Conservation (phyloP, 139 green algal species). For the Parachlorella kessleri region DNA sequence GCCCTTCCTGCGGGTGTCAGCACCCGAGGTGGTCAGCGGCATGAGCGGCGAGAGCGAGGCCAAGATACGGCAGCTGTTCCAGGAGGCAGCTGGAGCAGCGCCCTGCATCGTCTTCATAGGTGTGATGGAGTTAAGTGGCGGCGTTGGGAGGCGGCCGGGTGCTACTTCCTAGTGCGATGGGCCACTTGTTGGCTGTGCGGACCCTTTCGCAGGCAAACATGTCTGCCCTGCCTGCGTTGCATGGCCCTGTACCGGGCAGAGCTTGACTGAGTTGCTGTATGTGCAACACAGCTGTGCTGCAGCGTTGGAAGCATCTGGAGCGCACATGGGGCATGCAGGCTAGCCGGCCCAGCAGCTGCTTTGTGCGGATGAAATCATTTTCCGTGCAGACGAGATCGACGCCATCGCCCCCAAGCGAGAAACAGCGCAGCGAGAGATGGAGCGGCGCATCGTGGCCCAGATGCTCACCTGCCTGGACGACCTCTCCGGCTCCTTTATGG, state of each 20-base stretch:
- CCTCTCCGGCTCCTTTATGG: constrained; percentile 23
- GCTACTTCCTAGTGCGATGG: no score
- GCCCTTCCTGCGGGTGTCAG: constrained; percentile 81
- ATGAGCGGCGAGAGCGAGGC: constrained; percentile 84
- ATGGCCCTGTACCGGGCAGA: no score
- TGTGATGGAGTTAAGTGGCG: constrained; percentile 24
- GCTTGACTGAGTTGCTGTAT: no score
- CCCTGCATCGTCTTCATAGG: constrained; percentile 93
- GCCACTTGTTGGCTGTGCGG: no score
- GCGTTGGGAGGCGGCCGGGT: no score
- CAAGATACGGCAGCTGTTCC: constrained; percentile 85
- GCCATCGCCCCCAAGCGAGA: constrained; percentile 61
- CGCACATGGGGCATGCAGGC: no score
- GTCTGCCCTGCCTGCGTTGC: no score
- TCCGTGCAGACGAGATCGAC: constrained; percentile 57
- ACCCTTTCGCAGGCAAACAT: no score
- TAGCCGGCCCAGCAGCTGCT: no score
- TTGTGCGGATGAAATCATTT: no score
- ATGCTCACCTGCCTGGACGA: constrained; percentile 55
- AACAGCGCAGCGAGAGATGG: constrained; percentile 49
- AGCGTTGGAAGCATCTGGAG: no score
- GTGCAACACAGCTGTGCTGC: no score
- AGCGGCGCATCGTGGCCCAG: constrained; percentile 54
- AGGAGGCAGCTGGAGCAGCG: constrained; percentile 73
- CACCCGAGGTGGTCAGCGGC: constrained; percentile 80